phyloP scores from a whole-genome alignment of 441 rosid genomes.

The Adansonia rubrostipa region DNA sequence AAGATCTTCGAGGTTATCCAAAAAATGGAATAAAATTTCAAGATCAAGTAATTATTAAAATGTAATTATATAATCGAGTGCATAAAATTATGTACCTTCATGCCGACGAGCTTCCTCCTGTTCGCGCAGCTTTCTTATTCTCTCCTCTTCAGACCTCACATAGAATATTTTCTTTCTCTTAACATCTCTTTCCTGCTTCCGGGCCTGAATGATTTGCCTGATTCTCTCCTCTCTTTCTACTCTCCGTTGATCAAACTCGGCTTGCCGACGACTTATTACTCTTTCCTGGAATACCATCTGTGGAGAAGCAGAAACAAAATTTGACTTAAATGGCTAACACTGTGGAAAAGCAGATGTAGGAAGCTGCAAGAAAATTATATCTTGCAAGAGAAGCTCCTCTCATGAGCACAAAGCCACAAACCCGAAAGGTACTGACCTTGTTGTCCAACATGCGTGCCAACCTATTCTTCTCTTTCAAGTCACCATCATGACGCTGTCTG shows the following conservation, averaged over 20 bases:
- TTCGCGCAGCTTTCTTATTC: constrained; percentile 60
- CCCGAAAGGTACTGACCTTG: constrained; percentile 60
- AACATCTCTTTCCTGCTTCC: constrained; percentile 73
- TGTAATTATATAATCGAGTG: no score
- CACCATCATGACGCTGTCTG: constrained; percentile 91
- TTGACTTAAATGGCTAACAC: background rate
- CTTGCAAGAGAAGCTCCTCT: background rate
- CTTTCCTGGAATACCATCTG: constrained; percentile 74
- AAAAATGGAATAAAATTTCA: constrained; percentile 5
- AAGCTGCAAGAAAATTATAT: background rate
- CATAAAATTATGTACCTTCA: constrained; percentile 55
- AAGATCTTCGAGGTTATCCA: background rate
- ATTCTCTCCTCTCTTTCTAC: constrained; percentile 80
- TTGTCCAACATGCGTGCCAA: constrained; percentile 70
- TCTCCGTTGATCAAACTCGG: constrained; percentile 67
- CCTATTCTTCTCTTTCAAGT: constrained; percentile 88
- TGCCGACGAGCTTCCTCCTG: constrained; percentile 88
- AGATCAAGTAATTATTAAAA: constrained; percentile 18
- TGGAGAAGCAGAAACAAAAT: constrained; percentile 12
- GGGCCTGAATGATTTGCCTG: constrained; percentile 56
- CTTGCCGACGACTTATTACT: constrained; percentile 66
- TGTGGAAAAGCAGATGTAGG: background rate
- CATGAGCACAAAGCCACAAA: background rate
- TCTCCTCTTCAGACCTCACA: constrained; percentile 72
- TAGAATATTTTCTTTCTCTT: constrained; percentile 76